Evolutionary conservation across 2,329 filamentous ascomycete genomes (phyloP), one percentile per base, ranked within the genome.

Genomic region (Ascomycota sp.): DNA sequence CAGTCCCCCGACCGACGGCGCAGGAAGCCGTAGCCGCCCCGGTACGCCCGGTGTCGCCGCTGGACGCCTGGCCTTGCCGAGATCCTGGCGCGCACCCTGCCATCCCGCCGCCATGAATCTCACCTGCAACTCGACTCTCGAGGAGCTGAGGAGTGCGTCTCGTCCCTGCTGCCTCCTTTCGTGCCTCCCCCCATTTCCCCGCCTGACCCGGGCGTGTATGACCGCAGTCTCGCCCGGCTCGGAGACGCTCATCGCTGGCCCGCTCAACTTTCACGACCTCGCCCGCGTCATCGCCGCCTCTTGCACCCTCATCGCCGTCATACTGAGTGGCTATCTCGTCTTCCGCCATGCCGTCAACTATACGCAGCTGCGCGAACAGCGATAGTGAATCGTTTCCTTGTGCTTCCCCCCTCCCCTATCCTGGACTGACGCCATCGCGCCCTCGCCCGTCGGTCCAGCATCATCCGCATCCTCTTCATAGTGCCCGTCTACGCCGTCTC

Each of bases 401-500:
- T n/a, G n/a, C n/a, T n/a, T n/a, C n/a, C 40, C 35, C 29, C 23
- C 15, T 15, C 5, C 7, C n/a, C 8, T 30, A 8, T 15, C 13
- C 20, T 5, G 1, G 20, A 4, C 23, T 23, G n/a, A 21, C 19
- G 7, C 23, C 19, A 12, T 17, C 9, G n/a, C 28, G 20, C 12
- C 10, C 12, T 15, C 20, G 13, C 17, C 4, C 25, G 6, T 10
- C 4, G 2, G 5, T 10, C 28, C 40, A 80, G 73, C 46, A 83
- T 89, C 43, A 85, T 91, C 42, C 78, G 82, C 29, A 86, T 92
- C 39, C 64, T 92, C 19, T 74, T 85, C 48, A 86, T 91, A 79
- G 69, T 91, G 29, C 82, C 82, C 24, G 61, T 91, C 36, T 91
- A 91, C 50, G 63, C 75, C 30, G 59, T 72, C 24, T 73, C 82